phyloP scores from a whole-genome alignment of 1,284 basidiomycete genomes.

The Marasmius oreades region DNA sequence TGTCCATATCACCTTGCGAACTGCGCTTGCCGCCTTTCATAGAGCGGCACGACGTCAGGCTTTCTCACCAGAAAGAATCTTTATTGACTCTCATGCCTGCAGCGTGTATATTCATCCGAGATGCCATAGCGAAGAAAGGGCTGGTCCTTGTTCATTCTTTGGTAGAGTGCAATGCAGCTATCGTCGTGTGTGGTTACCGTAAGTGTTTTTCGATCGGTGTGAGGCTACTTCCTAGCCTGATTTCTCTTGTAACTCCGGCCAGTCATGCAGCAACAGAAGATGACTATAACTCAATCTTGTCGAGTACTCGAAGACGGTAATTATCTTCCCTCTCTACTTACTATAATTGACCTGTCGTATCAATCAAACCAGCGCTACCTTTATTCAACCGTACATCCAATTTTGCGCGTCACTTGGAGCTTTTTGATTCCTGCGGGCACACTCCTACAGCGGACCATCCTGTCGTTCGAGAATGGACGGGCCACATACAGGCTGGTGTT shows the following conservation, averaged over 20 bases:
- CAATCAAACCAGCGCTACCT: slow-evolving; percentile 40
- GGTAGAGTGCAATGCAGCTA: slow-evolving; percentile 48
- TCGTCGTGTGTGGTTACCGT: slow-evolving; percentile 65
- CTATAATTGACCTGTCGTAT: neutral
- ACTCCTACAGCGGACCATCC: slow-evolving; percentile 38
- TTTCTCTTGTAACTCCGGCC: too few relatives aligned
- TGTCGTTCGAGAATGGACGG: slow-evolving; percentile 34
- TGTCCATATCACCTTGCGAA: slow-evolving; percentile 48
- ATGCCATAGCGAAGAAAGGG: slow-evolving; percentile 35
- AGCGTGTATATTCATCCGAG: slow-evolving; percentile 39
- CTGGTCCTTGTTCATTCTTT: slow-evolving; percentile 66
- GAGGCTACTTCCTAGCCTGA: too few relatives aligned
- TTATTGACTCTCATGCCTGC: slow-evolving; percentile 41
- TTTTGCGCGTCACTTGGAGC: slow-evolving; percentile 45
- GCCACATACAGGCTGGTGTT: neutral
- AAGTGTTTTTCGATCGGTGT: slow-evolving; percentile 22
- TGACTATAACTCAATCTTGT: slow-evolving; percentile 15
- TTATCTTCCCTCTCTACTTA: slow-evolving; percentile 7
- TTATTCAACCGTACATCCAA: slow-evolving; percentile 49
- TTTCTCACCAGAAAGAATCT: slow-evolving; percentile 33
- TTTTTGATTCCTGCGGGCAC: slow-evolving; percentile 43
- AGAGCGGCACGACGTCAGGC: slow-evolving; percentile 37
- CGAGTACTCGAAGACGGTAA: slow-evolving; percentile 40
- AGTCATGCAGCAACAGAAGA: slow-evolving; percentile 25
- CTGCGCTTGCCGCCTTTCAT: slow-evolving; percentile 29